A percentile compares a stretch with the other conserved stretches of the same genome.
Conservation (phyloP, 169 alveolate species). For the Plasmodium gonderi region DNA sequence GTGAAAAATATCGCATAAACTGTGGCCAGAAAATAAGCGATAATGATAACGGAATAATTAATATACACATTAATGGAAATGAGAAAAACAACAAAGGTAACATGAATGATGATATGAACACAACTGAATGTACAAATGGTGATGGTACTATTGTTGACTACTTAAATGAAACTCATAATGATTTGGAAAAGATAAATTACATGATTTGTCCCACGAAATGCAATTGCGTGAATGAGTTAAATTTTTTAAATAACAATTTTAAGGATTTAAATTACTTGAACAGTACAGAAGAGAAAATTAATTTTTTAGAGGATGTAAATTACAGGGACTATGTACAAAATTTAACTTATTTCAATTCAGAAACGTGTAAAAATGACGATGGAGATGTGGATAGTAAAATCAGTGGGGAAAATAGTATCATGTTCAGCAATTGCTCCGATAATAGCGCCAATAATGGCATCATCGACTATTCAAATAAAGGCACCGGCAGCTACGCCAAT, state of each 20-base stretch:
- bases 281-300: neutral
- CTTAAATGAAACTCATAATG: neutral
- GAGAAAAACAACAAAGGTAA: neutral
- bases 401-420: neutral
- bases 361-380: neutral
- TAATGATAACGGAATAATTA: neutral
- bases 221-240: conserved; percentile 9
- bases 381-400: neutral
- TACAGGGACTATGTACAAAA: neutral
- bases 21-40: neutral
- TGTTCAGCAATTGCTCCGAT: neutral
- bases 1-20: neutral
- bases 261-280: conserved; percentile 7
- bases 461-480: too few species aligned
- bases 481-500: neutral
- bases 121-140: neutral
- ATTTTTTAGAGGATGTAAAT: neutral
- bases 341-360: neutral
- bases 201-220: neutral
- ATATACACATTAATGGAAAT: neutral
- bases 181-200: neutral
- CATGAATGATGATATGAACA: neutral
- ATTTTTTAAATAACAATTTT: neutral
- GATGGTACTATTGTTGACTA: neutral
- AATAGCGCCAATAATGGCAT: neutral